Percentiles rank a stretch among this genome's conserved stretches.
Evolutionary conservation across 176 grass and related monocot genomes (phyloP).

Genomic region (Echinochloa phyllopogon): DNA sequence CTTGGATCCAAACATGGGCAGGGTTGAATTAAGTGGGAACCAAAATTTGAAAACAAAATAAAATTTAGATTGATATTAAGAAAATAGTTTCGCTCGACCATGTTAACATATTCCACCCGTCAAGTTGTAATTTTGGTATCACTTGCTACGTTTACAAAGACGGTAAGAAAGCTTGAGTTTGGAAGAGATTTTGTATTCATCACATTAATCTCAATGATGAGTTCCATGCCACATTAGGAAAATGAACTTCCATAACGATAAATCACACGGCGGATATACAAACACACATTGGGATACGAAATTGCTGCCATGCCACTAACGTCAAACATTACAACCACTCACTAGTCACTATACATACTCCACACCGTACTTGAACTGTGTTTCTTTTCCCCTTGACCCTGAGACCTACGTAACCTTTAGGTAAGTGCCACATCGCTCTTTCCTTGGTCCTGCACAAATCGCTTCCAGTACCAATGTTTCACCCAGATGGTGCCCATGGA

Average conservation of each 20-base stretch:
- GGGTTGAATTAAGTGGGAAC: no score
- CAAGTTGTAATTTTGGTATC: no score
- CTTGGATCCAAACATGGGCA: no score
- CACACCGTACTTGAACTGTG: background rate
- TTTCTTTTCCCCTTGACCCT: no score
- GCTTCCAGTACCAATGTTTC: constrained; percentile 60
- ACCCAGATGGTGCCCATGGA: constrained; percentile 63
- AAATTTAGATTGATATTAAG: no score
- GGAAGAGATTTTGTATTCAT: background rate
- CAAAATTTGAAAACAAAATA: no score
- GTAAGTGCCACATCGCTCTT: background rate
- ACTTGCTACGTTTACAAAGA: background rate
- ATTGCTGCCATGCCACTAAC: background rate
- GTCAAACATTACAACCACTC: background rate
- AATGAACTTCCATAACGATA: background rate
- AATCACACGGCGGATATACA: background rate
- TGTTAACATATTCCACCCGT: no score
- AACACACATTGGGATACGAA: background rate
- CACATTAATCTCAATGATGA: background rate
- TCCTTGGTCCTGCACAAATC: no score
- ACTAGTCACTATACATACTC: background rate
- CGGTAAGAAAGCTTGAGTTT: background rate
- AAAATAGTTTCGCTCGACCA: no score
- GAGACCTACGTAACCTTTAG: background rate
- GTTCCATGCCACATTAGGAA: background rate